Base-by-base conservation (phyloP, 257 asterid genomes). In the Lycium ferocissimum region DNA sequence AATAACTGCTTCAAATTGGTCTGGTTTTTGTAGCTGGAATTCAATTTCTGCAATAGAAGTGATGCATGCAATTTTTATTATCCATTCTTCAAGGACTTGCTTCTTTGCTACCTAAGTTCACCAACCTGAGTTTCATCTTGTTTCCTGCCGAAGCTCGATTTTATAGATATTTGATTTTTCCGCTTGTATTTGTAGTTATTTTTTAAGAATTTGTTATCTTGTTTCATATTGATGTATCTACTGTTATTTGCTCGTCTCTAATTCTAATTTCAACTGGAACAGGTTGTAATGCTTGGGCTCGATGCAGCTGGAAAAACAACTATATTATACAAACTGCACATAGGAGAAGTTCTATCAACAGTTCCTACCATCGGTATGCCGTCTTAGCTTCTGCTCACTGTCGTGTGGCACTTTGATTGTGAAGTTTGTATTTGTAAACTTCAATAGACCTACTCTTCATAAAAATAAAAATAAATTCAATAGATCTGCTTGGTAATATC, bases 281-380 rank as follows among this genome's bases (percentile, higher is more conserved):
- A 97, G 99, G 99, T 97, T 89, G 99, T 97, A 87, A 97, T 95
- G 99, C 98, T 97, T 86, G 99, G 99, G 69, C 93, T 97, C 84
- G 99, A 97, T 89, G 99, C 99, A 71, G 99, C 99, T 91, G 99
- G 99, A 76, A 97, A 97, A 95, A 97, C 99, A 85, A 97, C 99
- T 7, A 95, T 97, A 83, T 92, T 97, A 69, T 95, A 97, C 87
- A 97, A 97, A 90, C 95, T 97, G 91, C 99, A 97, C 90, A 93
- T 97, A 83, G 98, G 99, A 75, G 99, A 97, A 91, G 98, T 95
- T 90, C 88, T 97, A 85, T 97, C 99, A 49, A 97, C 99, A 6
- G 99, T 95, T 89, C 98, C 99, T 85, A 97, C 98, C 71, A 97
- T 97, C 40, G 99, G 99, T 97, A 90, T 43, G 93, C 88, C 85